Evolutionary conservation across 441 rosid genomes (phyloP).

Genomic region (Rhodomyrtus psidioides): DNA sequence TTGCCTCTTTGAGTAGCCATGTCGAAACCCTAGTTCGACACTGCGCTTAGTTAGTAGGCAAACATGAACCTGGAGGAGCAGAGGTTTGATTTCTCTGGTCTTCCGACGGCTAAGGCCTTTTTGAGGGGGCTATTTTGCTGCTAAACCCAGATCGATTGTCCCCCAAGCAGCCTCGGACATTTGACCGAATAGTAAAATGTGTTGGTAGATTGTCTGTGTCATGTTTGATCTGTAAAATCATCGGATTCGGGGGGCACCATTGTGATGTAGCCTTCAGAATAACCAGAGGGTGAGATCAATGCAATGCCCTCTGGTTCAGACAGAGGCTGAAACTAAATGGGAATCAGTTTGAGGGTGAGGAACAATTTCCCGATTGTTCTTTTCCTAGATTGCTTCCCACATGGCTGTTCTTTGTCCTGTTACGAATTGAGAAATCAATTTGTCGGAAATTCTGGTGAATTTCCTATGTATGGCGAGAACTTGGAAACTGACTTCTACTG

Average conservation of each 20-base stretch:
- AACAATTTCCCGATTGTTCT: conserved; percentile 3
- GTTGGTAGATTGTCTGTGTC: not conserved
- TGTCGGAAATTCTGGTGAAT: too few species aligned
- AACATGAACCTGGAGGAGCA: conserved; percentile 12
- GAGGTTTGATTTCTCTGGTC: not conserved
- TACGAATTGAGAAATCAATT: too few species aligned
- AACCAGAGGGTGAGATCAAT: conserved; percentile 24
- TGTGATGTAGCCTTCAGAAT: conserved; percentile 28
- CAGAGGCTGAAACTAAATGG: conserved; percentile 30
- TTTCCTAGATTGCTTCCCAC: conserved; percentile 19
- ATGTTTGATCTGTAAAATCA: not conserved
- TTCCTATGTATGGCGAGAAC: too few species aligned
- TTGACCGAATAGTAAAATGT: not conserved
- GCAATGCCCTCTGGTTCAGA: conserved; percentile 41
- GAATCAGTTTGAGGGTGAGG: conserved; percentile 24
- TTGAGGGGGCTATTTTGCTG: conserved; percentile 23
- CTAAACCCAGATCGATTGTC: conserved; percentile 9
- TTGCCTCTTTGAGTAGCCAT: conserved; percentile 63
- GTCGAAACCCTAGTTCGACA: conserved; percentile 22
- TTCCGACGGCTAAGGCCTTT: conserved; percentile 14
- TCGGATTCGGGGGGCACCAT: not conserved
- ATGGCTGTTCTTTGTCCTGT: not conserved
- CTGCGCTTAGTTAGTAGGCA: conserved; percentile 61
- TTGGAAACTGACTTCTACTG: not conserved
- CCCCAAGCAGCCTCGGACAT: conserved; percentile 43